Conservation (phyloP, 2,329 filamentous ascomycete species). For the Aphanoascus verrucosus region DNA sequence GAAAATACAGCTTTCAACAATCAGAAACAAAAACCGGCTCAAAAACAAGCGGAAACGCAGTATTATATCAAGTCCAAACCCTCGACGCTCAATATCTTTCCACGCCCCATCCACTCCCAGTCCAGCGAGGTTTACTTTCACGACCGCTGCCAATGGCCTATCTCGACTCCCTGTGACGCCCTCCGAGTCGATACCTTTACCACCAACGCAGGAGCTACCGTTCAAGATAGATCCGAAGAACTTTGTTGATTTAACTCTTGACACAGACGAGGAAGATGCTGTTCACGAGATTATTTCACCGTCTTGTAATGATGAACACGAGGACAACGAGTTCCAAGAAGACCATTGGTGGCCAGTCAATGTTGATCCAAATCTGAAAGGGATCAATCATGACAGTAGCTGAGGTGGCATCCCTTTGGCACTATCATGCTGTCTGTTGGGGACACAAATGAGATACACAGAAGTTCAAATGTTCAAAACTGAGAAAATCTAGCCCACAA, state of each 20-base stretch:
- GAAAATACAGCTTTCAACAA: not conserved
- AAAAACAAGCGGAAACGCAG: conserved; percentile 3
- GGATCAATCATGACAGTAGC: not conserved
- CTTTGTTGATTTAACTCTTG: conserved; percentile 5
- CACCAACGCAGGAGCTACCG: not conserved
- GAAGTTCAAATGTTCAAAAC: no score
- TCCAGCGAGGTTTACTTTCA: not conserved
- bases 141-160: not conserved
- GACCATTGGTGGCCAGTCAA: conserved; percentile 17
- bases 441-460: no score
- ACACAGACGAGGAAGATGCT: conserved; percentile 4
- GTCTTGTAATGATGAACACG: not conserved
- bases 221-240: conserved; percentile 5
- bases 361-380: conserved; percentile 14
- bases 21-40: not conserved
- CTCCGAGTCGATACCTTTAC: not conserved
- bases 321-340: conserved; percentile 11
- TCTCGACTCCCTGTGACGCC: not conserved
- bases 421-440: not conserved
- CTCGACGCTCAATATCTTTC: not conserved
- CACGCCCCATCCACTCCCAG: not conserved
- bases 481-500: no score
- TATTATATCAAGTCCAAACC: not conserved
- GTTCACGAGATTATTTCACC: not conserved
- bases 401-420: no score